Conservation (phyloP, 164 flowering plant genomes). For the Macadamia integrifolia region DNA sequence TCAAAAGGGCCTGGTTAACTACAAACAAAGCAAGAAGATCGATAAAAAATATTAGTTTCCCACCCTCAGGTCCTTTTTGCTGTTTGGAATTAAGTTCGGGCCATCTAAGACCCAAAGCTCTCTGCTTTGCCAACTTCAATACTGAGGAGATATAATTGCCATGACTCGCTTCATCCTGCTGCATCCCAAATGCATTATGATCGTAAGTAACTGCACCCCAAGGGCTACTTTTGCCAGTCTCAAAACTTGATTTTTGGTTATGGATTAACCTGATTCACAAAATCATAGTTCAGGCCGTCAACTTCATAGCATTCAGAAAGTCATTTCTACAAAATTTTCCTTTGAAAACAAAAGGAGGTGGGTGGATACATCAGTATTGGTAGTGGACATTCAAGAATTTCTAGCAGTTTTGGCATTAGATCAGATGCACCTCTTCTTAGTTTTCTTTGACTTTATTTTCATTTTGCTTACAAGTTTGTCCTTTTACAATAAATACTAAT, state of each 20-base stretch:
- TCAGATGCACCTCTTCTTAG: too few species aligned
- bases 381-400: too few species aligned
- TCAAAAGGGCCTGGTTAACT: slow-evolving; percentile 21
- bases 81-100: slow-evolving; percentile 41
- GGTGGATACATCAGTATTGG: too few species aligned
- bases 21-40: slow-evolving; percentile 15
- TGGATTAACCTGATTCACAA: slow-evolving; percentile 26
- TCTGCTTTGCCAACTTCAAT: slow-evolving; percentile 59
- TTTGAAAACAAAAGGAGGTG: too few species aligned
- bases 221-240: slow-evolving; percentile 36
- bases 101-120: slow-evolving; percentile 57
- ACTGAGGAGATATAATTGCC: slow-evolving; percentile 50
- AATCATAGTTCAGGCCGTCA: too few species aligned
- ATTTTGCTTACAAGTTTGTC: too few species aligned
- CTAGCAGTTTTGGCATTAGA: too few species aligned
- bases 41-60: slow-evolving; percentile 15
- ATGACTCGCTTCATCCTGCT: slow-evolving; percentile 25
- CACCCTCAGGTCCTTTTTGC: slow-evolving; percentile 7
- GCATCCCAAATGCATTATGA: slow-evolving; percentile 17
- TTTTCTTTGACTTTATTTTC: too few species aligned
- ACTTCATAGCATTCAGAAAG: too few species aligned
- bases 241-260: slow-evolving; percentile 23
- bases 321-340: too few species aligned
- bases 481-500: too few species aligned
- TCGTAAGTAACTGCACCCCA: slow-evolving; percentile 50